Evolutionary conservation across 208 protist species (phyloP), one percentile per base, ranked within the genome.

Genomic region (Leishmania mexicana): DNA sequence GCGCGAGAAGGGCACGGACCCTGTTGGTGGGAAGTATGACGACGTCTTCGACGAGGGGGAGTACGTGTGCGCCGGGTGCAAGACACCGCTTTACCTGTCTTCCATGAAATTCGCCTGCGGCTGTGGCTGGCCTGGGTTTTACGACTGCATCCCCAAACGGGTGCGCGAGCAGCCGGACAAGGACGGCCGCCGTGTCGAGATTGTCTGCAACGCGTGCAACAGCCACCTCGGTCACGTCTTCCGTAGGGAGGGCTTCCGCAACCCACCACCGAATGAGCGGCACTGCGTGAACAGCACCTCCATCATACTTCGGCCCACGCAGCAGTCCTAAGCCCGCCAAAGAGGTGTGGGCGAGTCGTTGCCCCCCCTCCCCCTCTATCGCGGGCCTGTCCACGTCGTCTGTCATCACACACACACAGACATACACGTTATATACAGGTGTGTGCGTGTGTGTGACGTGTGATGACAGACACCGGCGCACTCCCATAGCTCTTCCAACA

Each of bases 221-320:
- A 87, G 95, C 28, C 97, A 99, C 85, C 90, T 99, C 35, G 97
- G 97, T 1, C 97, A 99, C 82, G 87, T 98, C 8, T 99, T 99
- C 80, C 89, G 95, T 42, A 89, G 89, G 10, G 97, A 99, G 84
- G 88, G 93, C 35, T 97, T 98, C 80, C 83, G 51, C 28, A 96
- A 96, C 74, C 95, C 97, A 1, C 90, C 92, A 51, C 92, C 94
- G n/a, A 98, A 99, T 78, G 90, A 98, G 86, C 90, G 97, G 35
- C 95, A 98, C 85, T 98, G 95, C 85, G 95, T 98, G 47, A 98
- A 98, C 87, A 90, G 79, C 81, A 95, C 92, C 2, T 90, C 94
- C 11, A 70, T 98, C 24, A 53, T 72, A 19, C 95, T 97, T 54
- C 75, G 88, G 7, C 88, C 90, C 1, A 45, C 74, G 31, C 15